phyloP scores from a whole-genome alignment of 768 basidiomycete genomes.

The Macrocybe gigantea region DNA sequence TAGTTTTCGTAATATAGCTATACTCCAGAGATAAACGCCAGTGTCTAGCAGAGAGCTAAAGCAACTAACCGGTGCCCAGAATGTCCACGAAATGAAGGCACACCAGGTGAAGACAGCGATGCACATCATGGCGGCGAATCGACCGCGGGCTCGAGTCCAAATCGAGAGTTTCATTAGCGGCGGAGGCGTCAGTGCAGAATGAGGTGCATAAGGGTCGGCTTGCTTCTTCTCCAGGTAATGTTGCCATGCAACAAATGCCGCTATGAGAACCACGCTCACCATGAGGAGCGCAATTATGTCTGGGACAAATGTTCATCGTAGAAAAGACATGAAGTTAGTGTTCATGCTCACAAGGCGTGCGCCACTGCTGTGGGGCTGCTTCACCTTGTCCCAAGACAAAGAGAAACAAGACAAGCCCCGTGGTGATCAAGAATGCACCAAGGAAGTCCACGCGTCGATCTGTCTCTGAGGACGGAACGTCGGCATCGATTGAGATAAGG shows the following conservation, averaged over 20 bases:
- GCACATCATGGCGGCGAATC: slow-evolving; percentile 48
- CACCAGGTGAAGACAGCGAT: slow-evolving; percentile 58
- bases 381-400: slow-evolving; percentile 65
- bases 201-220: no score
- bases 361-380: slow-evolving; percentile 55
- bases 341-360: slow-evolving; percentile 24
- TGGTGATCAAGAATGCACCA: slow-evolving; percentile 58
- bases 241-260: slow-evolving; percentile 59
- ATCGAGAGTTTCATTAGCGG: slow-evolving; percentile 57
- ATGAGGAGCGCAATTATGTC: slow-evolving; percentile 67
- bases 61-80: slow-evolving; percentile 22
- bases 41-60: background rate
- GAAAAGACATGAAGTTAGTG: background rate
- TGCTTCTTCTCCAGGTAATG: slow-evolving; percentile 38
- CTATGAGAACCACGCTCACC: slow-evolving; percentile 48
- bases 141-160: slow-evolving; percentile 54
- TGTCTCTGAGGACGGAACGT: slow-evolving; percentile 34
- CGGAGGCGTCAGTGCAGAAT: slow-evolving; percentile 28
- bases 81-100: slow-evolving; percentile 44
- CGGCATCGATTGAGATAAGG: slow-evolving; percentile 55
- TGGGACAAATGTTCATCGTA: slow-evolving; percentile 14
- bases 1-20: slow-evolving; percentile 75
- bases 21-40: slow-evolving; percentile 30
- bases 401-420: slow-evolving; percentile 59
- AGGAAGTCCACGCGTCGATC: slow-evolving; percentile 66